These are phyloP conservation scores for Vitellaria paradoxa DNA, from an alignment of 179 eudicot species.

Conservation along the genomic window DNA sequence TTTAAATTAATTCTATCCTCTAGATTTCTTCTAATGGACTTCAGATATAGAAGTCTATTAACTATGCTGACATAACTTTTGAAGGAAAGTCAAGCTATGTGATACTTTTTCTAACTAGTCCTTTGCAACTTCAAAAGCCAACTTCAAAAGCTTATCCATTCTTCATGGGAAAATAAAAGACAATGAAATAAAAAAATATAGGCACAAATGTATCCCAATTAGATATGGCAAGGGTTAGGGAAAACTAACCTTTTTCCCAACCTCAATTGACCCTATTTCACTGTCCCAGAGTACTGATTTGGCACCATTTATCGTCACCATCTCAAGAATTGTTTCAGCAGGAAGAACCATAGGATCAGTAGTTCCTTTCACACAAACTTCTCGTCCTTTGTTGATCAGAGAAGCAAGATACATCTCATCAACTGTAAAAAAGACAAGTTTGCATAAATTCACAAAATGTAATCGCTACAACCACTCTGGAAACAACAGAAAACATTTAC, in stretches of 20 bases:
- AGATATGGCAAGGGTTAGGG: background rate
- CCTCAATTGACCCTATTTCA: conserved; percentile 85
- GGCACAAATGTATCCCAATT: background rate
- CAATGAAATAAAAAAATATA: background rate
- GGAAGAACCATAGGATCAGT: conserved; percentile 84
- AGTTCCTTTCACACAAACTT: conserved; percentile 61
- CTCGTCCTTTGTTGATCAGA: conserved; percentile 83
- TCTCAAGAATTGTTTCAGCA: conserved; percentile 70
- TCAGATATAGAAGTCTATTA: background rate
- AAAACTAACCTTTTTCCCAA: conserved; percentile 73
- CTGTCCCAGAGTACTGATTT: conserved; percentile 83
- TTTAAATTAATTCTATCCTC: background rate
- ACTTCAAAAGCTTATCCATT: background rate
- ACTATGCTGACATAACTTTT: background rate
- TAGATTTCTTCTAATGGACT: background rate
- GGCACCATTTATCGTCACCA: conserved; percentile 92
- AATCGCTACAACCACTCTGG: background rate
- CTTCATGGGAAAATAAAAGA: background rate
- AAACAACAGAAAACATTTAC: background rate
- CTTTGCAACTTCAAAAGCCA: background rate
- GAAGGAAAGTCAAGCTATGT: background rate
- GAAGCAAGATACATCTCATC: conserved; percentile 99
- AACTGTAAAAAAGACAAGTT: conserved; percentile 40
- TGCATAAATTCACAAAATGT: background rate
- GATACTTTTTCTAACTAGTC: too few relatives aligned